Evolutionary conservation across 139 green algal genomes (phyloP), one percentile per base, ranked within the genome.

Genomic region (Yamagishiella unicocca): DNA sequence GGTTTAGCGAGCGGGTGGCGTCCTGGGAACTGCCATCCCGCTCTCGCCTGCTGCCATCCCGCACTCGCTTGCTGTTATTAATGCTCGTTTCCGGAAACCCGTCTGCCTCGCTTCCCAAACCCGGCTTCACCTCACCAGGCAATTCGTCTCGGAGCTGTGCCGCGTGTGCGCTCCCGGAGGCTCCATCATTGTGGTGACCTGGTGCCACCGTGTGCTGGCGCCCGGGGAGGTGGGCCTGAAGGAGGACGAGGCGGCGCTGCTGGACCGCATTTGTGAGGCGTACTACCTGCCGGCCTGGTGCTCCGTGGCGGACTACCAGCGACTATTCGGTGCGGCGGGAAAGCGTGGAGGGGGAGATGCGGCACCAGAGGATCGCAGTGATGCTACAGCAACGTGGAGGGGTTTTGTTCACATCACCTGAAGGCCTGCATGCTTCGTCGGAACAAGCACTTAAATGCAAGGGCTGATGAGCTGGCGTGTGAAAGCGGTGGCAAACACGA

Each of bases 271-370:
- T 88, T 98, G 95, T 89, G 94, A 98, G 67, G 98, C 97, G 0
- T 99, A 99, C 92, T 99, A 99, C 92, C 95, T 99, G 54, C 98
- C 98, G 17, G 89, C 91, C 10, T 99, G 98, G 98, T 99, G 97
- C 93, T 98, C 94, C 27, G 66, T 96, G 19, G 93, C 90, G 17
- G 97, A 99, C 83, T 99, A 99, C 89, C 53, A 94, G 79, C 27
- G 64, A 5, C 89, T 99, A 4, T 96, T 97, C 62, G 89, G 89
- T 95, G 70, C 21, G 70, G 17, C 19, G 58, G 58, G 50, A n/a
- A n/a, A n/a, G n/a, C n/a, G n/a, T n/a, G n/a, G n/a, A n/a, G n/a
- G n/a, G n/a, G n/a, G n/a, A n/a, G n/a, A n/a, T n/a, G n/a, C n/a
- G n/a, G n/a, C n/a, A n/a, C n/a, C n/a, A n/a, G n/a, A n/a, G n/a